Evolutionary conservation across 129 eudicot genomes (phyloP).

Genomic region (Helichrysum umbraculigerum): DNA sequence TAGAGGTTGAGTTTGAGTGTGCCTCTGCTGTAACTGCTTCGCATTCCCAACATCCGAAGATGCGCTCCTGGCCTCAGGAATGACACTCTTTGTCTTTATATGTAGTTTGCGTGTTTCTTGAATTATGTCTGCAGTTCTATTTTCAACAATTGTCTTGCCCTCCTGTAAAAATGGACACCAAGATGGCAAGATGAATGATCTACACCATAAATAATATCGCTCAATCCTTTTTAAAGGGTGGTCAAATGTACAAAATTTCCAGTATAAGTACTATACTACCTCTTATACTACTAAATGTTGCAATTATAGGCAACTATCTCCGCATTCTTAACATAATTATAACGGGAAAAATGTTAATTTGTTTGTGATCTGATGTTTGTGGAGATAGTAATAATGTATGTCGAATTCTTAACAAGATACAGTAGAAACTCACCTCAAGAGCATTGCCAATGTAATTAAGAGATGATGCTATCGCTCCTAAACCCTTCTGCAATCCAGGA

Average conservation of each 20-base stretch:
- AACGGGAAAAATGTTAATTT: neutral
- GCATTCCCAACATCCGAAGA: slow-evolving; percentile 28
- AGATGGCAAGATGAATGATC: neutral
- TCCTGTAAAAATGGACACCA: slow-evolving; percentile 45
- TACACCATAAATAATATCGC: neutral
- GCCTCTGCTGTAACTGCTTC: slow-evolving; percentile 35
- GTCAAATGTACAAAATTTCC: neutral
- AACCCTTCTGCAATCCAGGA: slow-evolving; percentile 63
- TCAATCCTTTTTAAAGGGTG: neutral
- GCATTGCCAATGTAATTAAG: slow-evolving; percentile 75
- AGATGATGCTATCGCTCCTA: slow-evolving; percentile 68
- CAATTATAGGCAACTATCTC: no score
- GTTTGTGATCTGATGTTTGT: neutral
- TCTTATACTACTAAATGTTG: no score
- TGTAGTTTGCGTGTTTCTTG: slow-evolving; percentile 81
- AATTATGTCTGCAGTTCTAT: slow-evolving; percentile 71
- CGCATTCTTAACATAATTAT: neutral
- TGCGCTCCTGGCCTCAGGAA: slow-evolving; percentile 41
- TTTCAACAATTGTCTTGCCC: slow-evolving; percentile 69
- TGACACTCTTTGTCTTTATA: slow-evolving; percentile 50
- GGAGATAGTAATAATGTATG: neutral
- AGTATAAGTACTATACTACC: no score
- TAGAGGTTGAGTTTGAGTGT: slow-evolving; percentile 40
- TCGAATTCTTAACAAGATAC: neutral
- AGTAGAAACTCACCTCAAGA: slow-evolving; percentile 53